Evolutionary conservation across 1,284 basidiomycete genomes (phyloP).

Genomic region (Thelephora terrestris): DNA sequence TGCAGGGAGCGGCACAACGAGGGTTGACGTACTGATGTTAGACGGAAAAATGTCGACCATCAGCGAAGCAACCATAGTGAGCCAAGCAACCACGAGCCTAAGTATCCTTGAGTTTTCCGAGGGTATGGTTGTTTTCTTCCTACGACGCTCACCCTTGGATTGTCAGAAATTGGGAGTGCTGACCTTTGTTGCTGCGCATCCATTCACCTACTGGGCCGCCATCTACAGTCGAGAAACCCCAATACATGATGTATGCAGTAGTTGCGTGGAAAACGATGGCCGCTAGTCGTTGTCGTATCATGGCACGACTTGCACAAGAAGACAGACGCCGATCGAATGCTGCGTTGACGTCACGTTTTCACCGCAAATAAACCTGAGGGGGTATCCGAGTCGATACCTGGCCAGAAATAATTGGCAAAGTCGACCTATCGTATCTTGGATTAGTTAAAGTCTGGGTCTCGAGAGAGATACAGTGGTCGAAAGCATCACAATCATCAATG

Average conservation of each 20-base stretch:
- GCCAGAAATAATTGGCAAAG: too few species aligned
- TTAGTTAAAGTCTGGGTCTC: too few species aligned
- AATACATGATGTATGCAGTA: conserved; percentile 35
- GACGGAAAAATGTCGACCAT: conserved; percentile 41
- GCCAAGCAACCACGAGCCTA: conserved; percentile 40
- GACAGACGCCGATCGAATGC: too few species aligned
- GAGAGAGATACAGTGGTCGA: too few species aligned
- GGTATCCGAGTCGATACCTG: too few species aligned
- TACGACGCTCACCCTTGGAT: conserved; percentile 49
- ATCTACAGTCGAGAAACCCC: conserved; percentile 34
- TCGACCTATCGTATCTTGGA: too few species aligned
- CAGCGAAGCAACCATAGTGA: conserved; percentile 42
- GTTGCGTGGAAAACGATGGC: conserved; percentile 28
- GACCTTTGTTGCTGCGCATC: conserved; percentile 44
- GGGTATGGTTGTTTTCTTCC: conserved; percentile 10
- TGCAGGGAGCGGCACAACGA: not conserved
- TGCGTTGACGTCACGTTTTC: too few species aligned
- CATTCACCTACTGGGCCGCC: conserved; percentile 26
- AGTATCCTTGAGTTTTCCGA: not conserved
- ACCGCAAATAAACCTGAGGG: too few species aligned
- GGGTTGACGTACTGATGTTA: conserved; percentile 26
- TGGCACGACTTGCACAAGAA: too few species aligned
- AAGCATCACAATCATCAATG: too few species aligned
- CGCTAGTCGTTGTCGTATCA: too few species aligned
- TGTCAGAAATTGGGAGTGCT: conserved; percentile 64